Evolutionary conservation across 2,329 filamentous ascomycete genomes (phyloP).

Genomic region (Xylariales sp.): DNA sequence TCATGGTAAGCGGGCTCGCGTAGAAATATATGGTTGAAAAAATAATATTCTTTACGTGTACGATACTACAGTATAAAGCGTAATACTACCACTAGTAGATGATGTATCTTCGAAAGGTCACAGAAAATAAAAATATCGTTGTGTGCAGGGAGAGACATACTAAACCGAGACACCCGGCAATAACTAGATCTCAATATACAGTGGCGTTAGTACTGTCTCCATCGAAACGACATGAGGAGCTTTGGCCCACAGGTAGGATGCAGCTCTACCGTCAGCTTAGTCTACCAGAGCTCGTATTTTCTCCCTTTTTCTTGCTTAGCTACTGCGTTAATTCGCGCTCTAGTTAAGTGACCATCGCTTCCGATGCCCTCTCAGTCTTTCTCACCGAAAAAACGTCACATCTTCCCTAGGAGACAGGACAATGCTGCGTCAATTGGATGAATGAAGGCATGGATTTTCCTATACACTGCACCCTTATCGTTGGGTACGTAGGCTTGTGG

Average conservation of each 20-base stretch:
- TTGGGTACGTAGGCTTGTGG: background rate
- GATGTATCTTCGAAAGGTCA: background rate
- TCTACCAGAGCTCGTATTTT: constrained; percentile 14
- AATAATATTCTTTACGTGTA: too few relatives aligned
- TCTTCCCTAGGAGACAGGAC: background rate
- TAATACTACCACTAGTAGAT: background rate
- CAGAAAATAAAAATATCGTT: background rate
- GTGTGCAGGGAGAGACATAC: background rate
- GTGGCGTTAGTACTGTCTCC: background rate
- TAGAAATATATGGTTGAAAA: too few relatives aligned
- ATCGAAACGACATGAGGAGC: background rate
- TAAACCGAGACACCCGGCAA: too few relatives aligned
- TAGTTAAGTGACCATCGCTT: background rate
- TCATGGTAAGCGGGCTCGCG: too few relatives aligned
- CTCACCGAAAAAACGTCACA: background rate
- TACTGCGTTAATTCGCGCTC: constrained; percentile 2
- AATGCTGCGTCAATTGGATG: background rate
- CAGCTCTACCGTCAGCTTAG: constrained; percentile 17
- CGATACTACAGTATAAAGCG: background rate
- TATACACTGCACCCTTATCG: background rate
- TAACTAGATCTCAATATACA: background rate
- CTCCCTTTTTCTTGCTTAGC: background rate
- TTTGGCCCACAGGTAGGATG: constrained; percentile 3
- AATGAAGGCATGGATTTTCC: background rate
- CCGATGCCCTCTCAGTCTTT: background rate